phyloP scores from a whole-genome alignment of 108 stramenopile species.

The Nitzschia sp. region DNA sequence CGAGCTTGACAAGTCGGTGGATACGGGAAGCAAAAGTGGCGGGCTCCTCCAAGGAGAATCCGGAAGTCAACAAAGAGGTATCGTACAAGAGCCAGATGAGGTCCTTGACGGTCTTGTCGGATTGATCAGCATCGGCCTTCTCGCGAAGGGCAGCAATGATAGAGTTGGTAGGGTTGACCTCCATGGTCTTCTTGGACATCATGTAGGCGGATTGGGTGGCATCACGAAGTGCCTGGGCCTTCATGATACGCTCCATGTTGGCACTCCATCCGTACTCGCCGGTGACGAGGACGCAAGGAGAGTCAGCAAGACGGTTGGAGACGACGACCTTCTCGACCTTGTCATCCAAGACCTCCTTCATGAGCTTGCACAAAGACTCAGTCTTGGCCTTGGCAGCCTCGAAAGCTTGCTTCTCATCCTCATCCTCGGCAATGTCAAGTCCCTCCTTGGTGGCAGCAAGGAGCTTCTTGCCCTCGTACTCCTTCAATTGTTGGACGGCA shows the following conservation, averaged over 20 bases:
- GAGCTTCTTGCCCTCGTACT: conserved; percentile 99
- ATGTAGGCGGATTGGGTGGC: conserved; percentile 97
- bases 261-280: conserved; percentile 99
- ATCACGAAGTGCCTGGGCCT: conserved; percentile 99
- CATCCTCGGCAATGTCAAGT: conserved; percentile 89
- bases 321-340: conserved; percentile 99
- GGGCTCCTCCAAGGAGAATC: conserved; percentile 99
- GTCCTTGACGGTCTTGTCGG: conserved; percentile 99
- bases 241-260: conserved; percentile 99
- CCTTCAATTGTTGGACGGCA: conserved; percentile 99
- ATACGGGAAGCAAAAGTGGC: conserved; percentile 98
- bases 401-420: conserved; percentile 97
- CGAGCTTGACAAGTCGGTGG: conserved; percentile 98
- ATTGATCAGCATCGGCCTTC: conserved; percentile 98
- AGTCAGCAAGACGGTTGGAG: conserved; percentile 97
- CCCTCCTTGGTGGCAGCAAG: conserved; percentile 99
- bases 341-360: conserved; percentile 99
- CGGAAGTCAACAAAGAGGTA: conserved; percentile 96
- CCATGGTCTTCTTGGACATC: conserved; percentile 99
- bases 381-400: conserved; percentile 98
- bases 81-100: conserved; percentile 99
- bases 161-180: conserved; percentile 99
- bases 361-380: conserved; percentile 98
- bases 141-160: conserved; percentile 97
- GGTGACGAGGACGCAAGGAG: conserved; percentile 98